Conservation (phyloP, 106 monocot species). For the Xerophyta viscosa region DNA sequence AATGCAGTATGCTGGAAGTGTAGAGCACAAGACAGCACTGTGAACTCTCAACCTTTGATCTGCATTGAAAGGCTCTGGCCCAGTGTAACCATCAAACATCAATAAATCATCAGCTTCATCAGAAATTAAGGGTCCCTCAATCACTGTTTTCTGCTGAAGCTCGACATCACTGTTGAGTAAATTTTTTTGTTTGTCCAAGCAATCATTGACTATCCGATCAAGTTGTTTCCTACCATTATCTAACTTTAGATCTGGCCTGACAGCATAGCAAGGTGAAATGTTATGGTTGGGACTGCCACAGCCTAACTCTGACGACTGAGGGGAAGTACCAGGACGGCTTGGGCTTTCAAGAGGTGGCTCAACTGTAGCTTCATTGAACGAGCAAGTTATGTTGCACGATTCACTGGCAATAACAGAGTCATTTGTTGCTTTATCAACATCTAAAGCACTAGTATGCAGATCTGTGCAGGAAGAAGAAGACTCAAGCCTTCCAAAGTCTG, state of each 20-base stretch:
- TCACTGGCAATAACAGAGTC: conserved; percentile 16
- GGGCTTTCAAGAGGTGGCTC: conserved; percentile 37
- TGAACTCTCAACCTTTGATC: conserved; percentile 8
- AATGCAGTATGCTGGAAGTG: conserved; percentile 9
- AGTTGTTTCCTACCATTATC: conserved; percentile 11
- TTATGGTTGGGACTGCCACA: conserved; percentile 72
- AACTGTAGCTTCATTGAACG: conserved; percentile 32
- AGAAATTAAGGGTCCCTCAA: conserved; percentile 25
- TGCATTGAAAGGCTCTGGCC: conserved; percentile 10
- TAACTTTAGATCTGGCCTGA: conserved; percentile 35
- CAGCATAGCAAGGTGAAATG: conserved; percentile 27
- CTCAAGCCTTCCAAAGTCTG: conserved; percentile 42
- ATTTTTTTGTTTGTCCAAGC: conserved; percentile 19
- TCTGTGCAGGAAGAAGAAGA: too few relatives aligned
- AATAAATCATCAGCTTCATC: conserved; percentile 40
- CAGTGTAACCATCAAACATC: conserved; percentile 26
- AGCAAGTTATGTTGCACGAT: conserved; percentile 21
- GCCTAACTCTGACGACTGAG: conserved; percentile 29
- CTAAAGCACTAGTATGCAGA: conserved; percentile 3
- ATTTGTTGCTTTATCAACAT: conserved; percentile 19
- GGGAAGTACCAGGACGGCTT: conserved; percentile 11
- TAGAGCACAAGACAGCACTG: conserved; percentile 2
- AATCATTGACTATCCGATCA: conserved; percentile 27
- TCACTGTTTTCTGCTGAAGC: conserved; percentile 3
- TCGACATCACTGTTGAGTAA: conserved; percentile 19